These are phyloP conservation scores for Ramaria sp. DNA, from an alignment of 768 basidiomycete species.

Conservation along the genomic window DNA sequence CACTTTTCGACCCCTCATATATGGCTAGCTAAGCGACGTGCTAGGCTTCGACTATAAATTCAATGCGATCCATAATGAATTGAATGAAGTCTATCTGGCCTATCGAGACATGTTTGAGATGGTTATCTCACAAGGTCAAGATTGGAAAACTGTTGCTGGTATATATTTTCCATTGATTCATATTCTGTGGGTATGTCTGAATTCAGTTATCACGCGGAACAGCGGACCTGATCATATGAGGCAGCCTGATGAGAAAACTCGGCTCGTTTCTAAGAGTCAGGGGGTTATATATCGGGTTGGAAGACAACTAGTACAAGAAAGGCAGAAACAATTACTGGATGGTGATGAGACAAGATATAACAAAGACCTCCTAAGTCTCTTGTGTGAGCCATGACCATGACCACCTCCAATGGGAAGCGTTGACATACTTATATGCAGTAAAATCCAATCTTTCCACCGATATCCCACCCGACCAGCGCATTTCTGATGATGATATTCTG, in stretches of 20 bases:
- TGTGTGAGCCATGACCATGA: conserved; percentile 42
- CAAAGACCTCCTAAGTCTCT: conserved; percentile 66
- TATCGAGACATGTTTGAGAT: conserved; percentile 81
- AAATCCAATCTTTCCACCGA: conserved; percentile 74
- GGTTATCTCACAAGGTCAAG: conserved; percentile 46
- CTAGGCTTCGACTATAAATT: conserved; percentile 82
- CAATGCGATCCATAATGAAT: conserved; percentile 68
- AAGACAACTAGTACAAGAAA: conserved; percentile 67
- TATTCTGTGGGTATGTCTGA: conserved; percentile 41
- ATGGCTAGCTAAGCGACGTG: neutral
- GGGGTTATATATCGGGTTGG: conserved; percentile 57
- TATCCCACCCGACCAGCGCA: conserved; percentile 53
- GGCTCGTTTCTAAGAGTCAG: conserved; percentile 45
- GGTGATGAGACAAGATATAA: conserved; percentile 43
- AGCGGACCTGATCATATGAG: neutral
- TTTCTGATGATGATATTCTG: conserved; percentile 82
- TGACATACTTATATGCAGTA: conserved; percentile 34
- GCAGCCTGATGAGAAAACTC: conserved; percentile 13
- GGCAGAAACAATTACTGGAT: conserved; percentile 62
- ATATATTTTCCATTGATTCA: conserved; percentile 51
- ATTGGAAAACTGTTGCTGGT: conserved; percentile 34
- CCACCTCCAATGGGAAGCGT: neutral
- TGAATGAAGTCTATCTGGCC: conserved; percentile 67
- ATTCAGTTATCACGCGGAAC: conserved; percentile 1
- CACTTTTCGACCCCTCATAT: neutral